These are phyloP conservation scores for Cnidoscolus chayamansa DNA, from an alignment of 441 rosid genomes.

Conservation along the genomic window DNA sequence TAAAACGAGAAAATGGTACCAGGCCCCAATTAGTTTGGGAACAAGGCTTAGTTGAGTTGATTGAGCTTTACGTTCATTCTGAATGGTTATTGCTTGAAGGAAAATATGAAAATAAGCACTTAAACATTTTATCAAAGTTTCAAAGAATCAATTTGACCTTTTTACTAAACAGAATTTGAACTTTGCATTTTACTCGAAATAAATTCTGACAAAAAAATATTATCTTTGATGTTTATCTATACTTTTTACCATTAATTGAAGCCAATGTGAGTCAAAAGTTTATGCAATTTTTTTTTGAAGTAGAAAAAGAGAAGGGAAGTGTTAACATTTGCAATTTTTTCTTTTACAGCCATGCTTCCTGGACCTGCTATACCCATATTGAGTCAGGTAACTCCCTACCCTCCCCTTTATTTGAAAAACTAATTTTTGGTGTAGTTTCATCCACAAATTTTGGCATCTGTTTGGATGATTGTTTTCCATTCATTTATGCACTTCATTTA, in stretches of 20 bases:
- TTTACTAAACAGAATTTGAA: too few relatives aligned
- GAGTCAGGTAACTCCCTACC: constrained; percentile 49
- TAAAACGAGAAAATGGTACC: too few relatives aligned
- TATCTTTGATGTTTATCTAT: too few relatives aligned
- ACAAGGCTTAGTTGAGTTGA: too few relatives aligned
- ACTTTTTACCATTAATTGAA: not conserved
- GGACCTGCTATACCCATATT: constrained; percentile 84
- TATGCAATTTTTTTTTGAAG: not conserved
- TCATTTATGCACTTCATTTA: not conserved
- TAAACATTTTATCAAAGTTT: too few relatives aligned
- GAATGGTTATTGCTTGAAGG: not conserved
- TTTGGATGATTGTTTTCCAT: not conserved
- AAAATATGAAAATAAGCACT: too few relatives aligned
- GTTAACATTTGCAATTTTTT: not conserved
- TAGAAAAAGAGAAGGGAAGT: not conserved
- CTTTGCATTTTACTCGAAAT: too few relatives aligned
- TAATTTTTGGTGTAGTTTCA: not conserved
- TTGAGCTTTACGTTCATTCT: too few relatives aligned
- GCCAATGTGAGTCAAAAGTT: not conserved
- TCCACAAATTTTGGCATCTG: not conserved
- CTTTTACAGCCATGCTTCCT: constrained; percentile 72
- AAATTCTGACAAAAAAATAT: too few relatives aligned
- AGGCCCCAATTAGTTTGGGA: not conserved
- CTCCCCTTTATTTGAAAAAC: not conserved
- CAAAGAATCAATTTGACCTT: too few relatives aligned